Conservation (phyloP, 164 flowering plant species). For the grape (Vitis vinifera) region DNA sequence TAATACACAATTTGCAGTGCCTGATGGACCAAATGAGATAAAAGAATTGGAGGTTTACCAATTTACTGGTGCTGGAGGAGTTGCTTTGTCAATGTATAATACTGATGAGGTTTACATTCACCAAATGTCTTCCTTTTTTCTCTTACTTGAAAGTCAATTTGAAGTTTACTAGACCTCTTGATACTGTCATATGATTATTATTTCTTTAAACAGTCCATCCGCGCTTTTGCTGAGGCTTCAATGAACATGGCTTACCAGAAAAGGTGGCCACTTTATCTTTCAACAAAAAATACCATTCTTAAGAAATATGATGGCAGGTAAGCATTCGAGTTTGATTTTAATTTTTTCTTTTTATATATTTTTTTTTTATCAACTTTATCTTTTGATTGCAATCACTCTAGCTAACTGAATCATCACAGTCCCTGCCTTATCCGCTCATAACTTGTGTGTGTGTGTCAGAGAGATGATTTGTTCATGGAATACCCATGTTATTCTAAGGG, state of each 20-base stretch:
- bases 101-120: conserved; percentile 79
- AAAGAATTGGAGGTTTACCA: conserved; percentile 80
- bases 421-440: too few species aligned
- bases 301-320: conserved; percentile 99
- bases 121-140: not conserved
- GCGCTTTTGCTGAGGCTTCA: conserved; percentile 93
- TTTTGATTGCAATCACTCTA: too few species aligned
- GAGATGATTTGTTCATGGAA: too few species aligned
- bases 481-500: too few species aligned
- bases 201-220: conserved; percentile 61
- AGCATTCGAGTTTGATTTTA: not conserved
- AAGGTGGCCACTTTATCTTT: conserved; percentile 98
- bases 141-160: not conserved
- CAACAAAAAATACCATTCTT: conserved; percentile 96
- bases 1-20: conserved; percentile 41
- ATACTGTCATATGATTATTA: conserved; percentile 5
- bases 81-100: conserved; percentile 89
- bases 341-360: not conserved
- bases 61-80: conserved; percentile 88
- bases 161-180: not conserved
- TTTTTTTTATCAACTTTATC: too few species aligned
- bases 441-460: too few species aligned
- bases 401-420: too few species aligned
- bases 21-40: conserved; percentile 64
- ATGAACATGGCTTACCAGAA: conserved; percentile 83